Evolutionary conservation across 768 basidiomycete genomes (phyloP).

Genomic region (Leccinum ochraceum): DNA sequence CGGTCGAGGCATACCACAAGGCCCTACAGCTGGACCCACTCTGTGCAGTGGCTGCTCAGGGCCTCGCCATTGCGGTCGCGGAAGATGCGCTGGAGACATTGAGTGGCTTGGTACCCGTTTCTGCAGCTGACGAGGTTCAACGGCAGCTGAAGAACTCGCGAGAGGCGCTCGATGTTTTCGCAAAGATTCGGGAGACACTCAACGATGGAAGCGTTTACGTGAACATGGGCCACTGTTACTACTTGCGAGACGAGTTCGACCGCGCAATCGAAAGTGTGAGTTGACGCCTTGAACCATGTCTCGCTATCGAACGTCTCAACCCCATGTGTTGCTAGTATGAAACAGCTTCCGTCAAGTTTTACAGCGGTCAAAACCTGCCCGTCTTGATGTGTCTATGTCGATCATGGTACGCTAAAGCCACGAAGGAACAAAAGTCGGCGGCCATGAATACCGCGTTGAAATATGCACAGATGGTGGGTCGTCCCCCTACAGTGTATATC

Average conservation of each 20-base stretch:
- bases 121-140: slow-evolving; percentile 61
- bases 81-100: slow-evolving; percentile 83
- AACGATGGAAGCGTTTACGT: slow-evolving; percentile 84
- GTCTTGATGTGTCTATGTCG: slow-evolving; percentile 85
- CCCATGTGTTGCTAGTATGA: slow-evolving; percentile 64
- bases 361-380: slow-evolving; percentile 69
- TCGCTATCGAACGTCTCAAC: not conserved
- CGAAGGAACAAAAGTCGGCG: slow-evolving; percentile 79
- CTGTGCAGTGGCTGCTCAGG: slow-evolving; percentile 94
- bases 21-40: slow-evolving; percentile 80
- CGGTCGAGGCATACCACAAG: slow-evolving; percentile 92
- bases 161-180: slow-evolving; percentile 88
- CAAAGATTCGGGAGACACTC: slow-evolving; percentile 86
- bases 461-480: slow-evolving; percentile 73
- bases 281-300: slow-evolving; percentile 5
- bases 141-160: slow-evolving; percentile 72
- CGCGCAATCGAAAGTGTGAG: slow-evolving; percentile 93
- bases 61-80: slow-evolving; percentile 90
- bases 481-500: not conserved
- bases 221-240: slow-evolving; percentile 97
- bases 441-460: slow-evolving; percentile 84
- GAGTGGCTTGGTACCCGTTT: slow-evolving; percentile 50
- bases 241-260: slow-evolving; percentile 90
- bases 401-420: slow-evolving; percentile 93
- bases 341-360: slow-evolving; percentile 81